These are phyloP conservation scores for Amauroascus niger DNA, from an alignment of 2,329 filamentous ascomycete species.

Conservation along the genomic window DNA sequence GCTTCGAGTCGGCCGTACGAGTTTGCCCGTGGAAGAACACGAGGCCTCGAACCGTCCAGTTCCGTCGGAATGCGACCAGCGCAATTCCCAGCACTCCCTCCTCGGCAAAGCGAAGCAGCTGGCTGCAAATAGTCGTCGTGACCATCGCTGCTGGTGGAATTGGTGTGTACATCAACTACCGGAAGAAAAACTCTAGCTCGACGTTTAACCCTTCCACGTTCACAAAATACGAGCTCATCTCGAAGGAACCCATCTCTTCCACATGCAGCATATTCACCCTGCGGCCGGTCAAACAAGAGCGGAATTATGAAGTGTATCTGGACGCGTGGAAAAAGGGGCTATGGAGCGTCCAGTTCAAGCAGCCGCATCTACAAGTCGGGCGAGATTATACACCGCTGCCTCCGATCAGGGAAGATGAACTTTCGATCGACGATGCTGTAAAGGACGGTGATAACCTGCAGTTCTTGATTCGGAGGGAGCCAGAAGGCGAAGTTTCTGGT, in stretches of 20 bases:
- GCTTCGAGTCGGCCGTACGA: background rate
- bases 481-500: conserved; percentile 72
- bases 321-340: conserved; percentile 54
- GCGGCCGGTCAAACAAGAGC: conserved; percentile 22
- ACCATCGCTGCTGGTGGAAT: conserved; percentile 29
- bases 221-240: conserved; percentile 34
- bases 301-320: conserved; percentile 33
- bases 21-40: background rate
- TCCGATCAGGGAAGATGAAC: conserved; percentile 25
- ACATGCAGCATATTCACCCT: conserved; percentile 40
- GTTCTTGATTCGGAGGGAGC: conserved; percentile 69
- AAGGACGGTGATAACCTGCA: conserved; percentile 43
- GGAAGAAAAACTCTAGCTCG: conserved; percentile 21
- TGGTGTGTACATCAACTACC: conserved; percentile 30
- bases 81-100: conserved; percentile 18
- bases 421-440: conserved; percentile 16
- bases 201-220: conserved; percentile 33
- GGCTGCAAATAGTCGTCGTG: conserved; percentile 29
- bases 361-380: conserved; percentile 86
- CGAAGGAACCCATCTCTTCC: conserved; percentile 38
- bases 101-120: conserved; percentile 23
- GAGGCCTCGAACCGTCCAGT: background rate
- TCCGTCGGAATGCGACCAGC: conserved; percentile 20
- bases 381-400: conserved; percentile 85
- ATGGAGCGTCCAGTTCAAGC: conserved; percentile 88